Percentiles rank a stretch among this genome's conserved stretches.
Evolutionary conservation across 2,329 filamentous ascomycete genomes (phyloP).

Genomic region (Colletotrichum caudatum): DNA sequence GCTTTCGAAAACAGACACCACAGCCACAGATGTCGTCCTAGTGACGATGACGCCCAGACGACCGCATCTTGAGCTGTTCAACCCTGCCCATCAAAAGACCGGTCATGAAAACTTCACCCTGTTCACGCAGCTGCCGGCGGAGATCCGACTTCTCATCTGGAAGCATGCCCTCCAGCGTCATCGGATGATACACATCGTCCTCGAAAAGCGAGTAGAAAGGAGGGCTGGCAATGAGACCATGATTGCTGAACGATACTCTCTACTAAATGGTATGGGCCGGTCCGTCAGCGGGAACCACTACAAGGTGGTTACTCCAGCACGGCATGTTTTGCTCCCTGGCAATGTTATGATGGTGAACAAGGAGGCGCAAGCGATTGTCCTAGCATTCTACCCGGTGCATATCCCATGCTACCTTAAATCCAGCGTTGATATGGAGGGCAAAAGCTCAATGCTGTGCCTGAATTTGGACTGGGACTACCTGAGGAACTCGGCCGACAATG

Average conservation of each 20-base stretch:
- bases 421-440: neutral
- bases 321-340: neutral
- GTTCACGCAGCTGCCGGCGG: slow-evolving; percentile 9
- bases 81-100: neutral
- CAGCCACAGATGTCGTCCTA: neutral
- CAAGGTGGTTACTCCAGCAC: neutral
- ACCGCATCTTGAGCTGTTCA: slow-evolving; percentile 34
- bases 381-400: slow-evolving; percentile 15
- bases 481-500: neutral
- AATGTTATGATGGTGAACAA: slow-evolving; percentile 6
- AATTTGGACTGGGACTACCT: slow-evolving; percentile 31
- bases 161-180: slow-evolving; percentile 10
- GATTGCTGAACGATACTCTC: neutral
- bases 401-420: slow-evolving; percentile 18
- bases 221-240: too few relatives aligned
- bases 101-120: neutral
- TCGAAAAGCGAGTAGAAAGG: neutral
- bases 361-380: slow-evolving; percentile 9
- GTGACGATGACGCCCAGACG: slow-evolving; percentile 17
- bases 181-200: slow-evolving; percentile 8
- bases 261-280: neutral
- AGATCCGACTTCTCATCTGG: slow-evolving; percentile 26
- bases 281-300: slow-evolving; percentile 23
- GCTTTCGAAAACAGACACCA: neutral
- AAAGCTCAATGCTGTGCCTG: neutral